Evolutionary conservation across 345 rosid species (phyloP), one percentile per base, ranked within the genome.

Genomic region (Streptanthus diversifolius): DNA sequence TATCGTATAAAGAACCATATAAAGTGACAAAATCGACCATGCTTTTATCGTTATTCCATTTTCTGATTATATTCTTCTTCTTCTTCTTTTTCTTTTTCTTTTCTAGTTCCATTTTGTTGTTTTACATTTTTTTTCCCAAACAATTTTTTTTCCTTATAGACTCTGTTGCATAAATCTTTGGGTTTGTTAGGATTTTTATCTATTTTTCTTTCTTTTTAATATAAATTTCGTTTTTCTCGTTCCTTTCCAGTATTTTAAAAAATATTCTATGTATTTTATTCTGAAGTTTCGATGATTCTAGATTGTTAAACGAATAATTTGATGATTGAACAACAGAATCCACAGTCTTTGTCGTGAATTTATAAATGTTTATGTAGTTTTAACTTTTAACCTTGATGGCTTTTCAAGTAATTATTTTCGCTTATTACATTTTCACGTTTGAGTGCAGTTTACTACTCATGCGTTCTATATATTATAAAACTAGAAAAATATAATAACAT

Each of bases 311-410:
- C 17, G 15, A 22, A 5, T n/a, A 19, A 44, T 41, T 29, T 53
- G 18, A 24, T 22, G 32, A 43, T 63, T 72, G 71, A 64, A 37
- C 71, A 73, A 73, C 65, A 66, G 59, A 73, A 64, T 73, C 77
- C 77, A 57, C 36, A 52, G 33, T 73, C 71, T 47, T 65, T 66
- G 77, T 47, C 37, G 15, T 8, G 36, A 36, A 61, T 47, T 24
- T 36, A 17, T 7, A 24, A 59, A 22, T 33, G 21, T 68, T 40
- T 41, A 64, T 18, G 56, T 64, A 30, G 17, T 45, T 30, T 45
- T 45, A 0, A 18, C 1, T 7, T 39, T 36, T 39, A 11, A 2
- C 32, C 12, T 54, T n/a, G 6, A 14, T 27, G 14, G 15, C 4
- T 2, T 18, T 15, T 29, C 22, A 22, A 24, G 9, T 51, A 24